These are phyloP conservation scores for Cryptococcus sp. DNA, from an alignment of 1,284 basidiomycete genomes.

Conservation along the genomic window DNA sequence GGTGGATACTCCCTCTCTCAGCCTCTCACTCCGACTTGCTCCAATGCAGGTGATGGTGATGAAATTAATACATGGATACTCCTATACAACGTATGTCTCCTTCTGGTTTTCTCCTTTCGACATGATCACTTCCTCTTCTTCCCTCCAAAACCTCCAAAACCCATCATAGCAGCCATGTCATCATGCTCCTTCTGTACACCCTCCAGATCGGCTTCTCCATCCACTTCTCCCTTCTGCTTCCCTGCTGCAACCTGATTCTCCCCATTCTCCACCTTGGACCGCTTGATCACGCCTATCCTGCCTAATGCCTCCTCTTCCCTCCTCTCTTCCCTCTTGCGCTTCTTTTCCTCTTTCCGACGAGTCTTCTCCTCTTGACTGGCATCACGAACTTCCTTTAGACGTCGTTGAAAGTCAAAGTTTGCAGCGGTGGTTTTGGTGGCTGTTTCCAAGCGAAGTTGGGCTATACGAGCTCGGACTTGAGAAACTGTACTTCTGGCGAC, in stretches of 20 bases:
- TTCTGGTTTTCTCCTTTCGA: neutral
- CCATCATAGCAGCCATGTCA: conserved; percentile 82
- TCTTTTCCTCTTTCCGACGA: conserved; percentile 60
- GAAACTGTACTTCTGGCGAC: conserved; percentile 82
- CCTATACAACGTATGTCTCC: neutral
- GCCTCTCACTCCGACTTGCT: no score
- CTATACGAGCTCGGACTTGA: conserved; percentile 86
- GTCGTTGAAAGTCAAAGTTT: conserved; percentile 85
- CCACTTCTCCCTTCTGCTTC: neutral
- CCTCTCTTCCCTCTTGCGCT: conserved; percentile 38
- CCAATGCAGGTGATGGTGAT: neutral
- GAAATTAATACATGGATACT: neutral
- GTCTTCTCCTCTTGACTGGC: conserved; percentile 45
- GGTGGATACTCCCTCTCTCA: no score
- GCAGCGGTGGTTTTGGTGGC: conserved; percentile 72
- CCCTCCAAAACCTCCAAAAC: conserved; percentile 79
- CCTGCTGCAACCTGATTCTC: neutral
- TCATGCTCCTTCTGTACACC: conserved; percentile 21
- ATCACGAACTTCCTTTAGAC: conserved; percentile 74
- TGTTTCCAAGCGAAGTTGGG: conserved; percentile 76
- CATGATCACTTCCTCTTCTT: conserved; percentile 20
- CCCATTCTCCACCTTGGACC: conserved; percentile 9
- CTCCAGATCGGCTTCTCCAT: conserved; percentile 4
- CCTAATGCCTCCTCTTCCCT: conserved; percentile 25
- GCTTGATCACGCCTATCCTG: conserved; percentile 15